These are phyloP conservation scores for Cercophora newfieldiana DNA, from an alignment of 495 filamentous ascomycete genomes.

Conservation along the genomic window DNA sequence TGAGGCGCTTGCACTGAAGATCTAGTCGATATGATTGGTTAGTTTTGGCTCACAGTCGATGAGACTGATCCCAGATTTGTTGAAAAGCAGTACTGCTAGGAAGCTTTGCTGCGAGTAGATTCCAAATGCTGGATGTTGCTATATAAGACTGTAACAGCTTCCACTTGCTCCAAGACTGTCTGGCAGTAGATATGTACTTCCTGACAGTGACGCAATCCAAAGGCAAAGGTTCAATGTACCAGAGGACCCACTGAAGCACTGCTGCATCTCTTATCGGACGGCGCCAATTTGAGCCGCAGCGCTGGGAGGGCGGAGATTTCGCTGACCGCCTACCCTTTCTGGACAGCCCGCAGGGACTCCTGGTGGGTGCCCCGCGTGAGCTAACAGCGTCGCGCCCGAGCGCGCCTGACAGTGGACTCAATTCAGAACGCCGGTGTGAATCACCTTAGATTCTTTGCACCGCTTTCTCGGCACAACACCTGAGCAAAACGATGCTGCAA, in stretches of 20 bases:
- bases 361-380: conserved; percentile 31
- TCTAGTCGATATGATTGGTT: not conserved
- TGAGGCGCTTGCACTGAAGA: not conserved
- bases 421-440: conserved; percentile 9
- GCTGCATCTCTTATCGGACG: conserved; percentile 15
- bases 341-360: not conserved
- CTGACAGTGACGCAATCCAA: conserved; percentile 17
- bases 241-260: not conserved
- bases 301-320: not conserved
- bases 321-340: conserved; percentile 19
- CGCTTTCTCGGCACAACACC: not conserved
- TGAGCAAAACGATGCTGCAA: not conserved
- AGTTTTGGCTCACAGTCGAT: not conserved
- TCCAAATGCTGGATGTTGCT: too few species aligned
- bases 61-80: not conserved
- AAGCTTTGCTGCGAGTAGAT: too few species aligned
- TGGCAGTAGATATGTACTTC: not conserved
- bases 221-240: not conserved
- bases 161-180: too few species aligned
- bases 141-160: too few species aligned
- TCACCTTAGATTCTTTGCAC: not conserved
- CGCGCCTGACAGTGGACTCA: conserved; percentile 26
- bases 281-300: not conserved
- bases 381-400: conserved; percentile 30
- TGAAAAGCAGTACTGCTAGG: not conserved